Base-by-base conservation (phyloP, 2,329 filamentous ascomycete genomes). In the Phoma sp. region DNA sequence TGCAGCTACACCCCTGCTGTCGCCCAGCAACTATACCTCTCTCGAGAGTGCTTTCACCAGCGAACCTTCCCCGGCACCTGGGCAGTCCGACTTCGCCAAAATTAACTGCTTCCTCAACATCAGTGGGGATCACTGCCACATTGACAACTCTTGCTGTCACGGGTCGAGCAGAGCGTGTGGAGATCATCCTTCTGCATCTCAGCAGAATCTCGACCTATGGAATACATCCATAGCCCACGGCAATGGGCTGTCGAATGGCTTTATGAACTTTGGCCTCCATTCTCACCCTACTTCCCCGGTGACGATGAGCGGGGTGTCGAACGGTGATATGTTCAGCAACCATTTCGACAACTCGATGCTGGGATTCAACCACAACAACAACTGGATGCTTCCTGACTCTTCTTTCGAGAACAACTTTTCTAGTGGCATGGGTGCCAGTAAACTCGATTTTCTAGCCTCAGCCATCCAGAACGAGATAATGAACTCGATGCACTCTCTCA, bases 101-200 rank as follows among this genome's bases (percentile, higher is more conserved):
- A n/a, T n/a, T 26, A 59, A 62, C 15, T 74, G 69, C 52, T 69
- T 65, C 51, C 59, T 72, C 12, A 65, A 70, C 33, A 65, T 71
- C 20, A 60, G 66, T 9, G 62, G 59, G 1, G 72, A 71, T 20
- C 71, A 74, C 51, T 74, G 72, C 60, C 71, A 74, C 47, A 65
- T 72, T 23, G 66, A 71, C 53, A 69, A 73, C 42, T 67, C 70
- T 12, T 74, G 72, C 42, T 74, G 72, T 42, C 72, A 74, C 61
- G 69, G 68, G 2, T 29, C 57, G 9, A 56, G 59, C 30, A 60
- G 66, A 52, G 63, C 64, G 14, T 72, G 69, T 50, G 69, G 65
- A 29, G 67, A 73, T n/a, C 62, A 52, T 28, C 60, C 65, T 9
- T 62, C 57, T 17, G 61, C 63, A n/a, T 60, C 69, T 21, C 61